Conservation (phyloP, 2,329 filamentous ascomycete genomes). For the Leptodontidium sp. region DNA sequence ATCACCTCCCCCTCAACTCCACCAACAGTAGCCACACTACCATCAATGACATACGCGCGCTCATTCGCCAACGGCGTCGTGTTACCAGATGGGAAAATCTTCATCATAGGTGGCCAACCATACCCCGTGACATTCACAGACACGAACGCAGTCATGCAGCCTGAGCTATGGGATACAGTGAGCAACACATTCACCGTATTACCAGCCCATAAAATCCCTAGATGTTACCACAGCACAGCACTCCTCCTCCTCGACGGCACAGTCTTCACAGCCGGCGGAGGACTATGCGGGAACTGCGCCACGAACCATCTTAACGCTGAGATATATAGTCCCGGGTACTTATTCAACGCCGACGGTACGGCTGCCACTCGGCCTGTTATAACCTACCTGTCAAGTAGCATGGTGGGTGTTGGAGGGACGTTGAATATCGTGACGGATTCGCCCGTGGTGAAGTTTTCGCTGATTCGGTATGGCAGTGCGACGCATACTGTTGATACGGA, state of each 20-base stretch:
- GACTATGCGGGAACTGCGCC: conserved; percentile 51
- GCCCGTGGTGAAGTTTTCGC: conserved; percentile 20
- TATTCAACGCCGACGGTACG: conserved; percentile 56
- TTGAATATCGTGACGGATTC: not conserved
- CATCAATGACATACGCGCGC: conserved; percentile 51
- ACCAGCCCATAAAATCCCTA: conserved; percentile 10
- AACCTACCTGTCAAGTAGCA: conserved; percentile 10
- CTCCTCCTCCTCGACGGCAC: conserved; percentile 59
- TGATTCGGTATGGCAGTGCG: conserved; percentile 56
- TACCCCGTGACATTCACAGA: conserved; percentile 56
- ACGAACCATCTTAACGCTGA: conserved; percentile 63
- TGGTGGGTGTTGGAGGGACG: not conserved
- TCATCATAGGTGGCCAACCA: conserved; percentile 57
- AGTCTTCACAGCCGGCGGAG: conserved; percentile 60
- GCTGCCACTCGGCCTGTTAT: conserved; percentile 54
- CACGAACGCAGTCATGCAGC: conserved; percentile 50
- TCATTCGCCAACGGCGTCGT: conserved; percentile 57
- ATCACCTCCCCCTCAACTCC: conserved; percentile 47
- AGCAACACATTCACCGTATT: conserved; percentile 51
- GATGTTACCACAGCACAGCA: conserved; percentile 56
- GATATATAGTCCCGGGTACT: conserved; percentile 64
- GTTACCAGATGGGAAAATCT: conserved; percentile 57
- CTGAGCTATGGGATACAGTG: conserved; percentile 57
- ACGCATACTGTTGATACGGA: conserved; percentile 67
- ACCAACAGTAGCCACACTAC: conserved; percentile 47